Conservation (phyloP, 2,329 filamentous ascomycete species). For the Zymoseptoria brevis region DNA sequence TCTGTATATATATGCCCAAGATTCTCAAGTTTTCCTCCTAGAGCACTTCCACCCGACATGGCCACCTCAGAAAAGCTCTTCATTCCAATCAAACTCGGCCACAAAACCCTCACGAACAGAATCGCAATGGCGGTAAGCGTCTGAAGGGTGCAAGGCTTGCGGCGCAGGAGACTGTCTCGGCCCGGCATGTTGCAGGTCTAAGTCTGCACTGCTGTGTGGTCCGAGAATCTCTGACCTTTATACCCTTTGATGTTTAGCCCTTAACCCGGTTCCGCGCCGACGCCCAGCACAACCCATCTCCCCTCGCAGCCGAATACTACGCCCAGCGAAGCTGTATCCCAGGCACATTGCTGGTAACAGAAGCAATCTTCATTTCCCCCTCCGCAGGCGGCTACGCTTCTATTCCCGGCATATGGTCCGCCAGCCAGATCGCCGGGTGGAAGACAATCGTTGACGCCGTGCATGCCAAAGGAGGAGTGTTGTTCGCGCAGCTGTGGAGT, state of each 20-base stretch:
- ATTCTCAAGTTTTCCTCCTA: no score
- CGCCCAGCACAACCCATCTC: conserved; percentile 32
- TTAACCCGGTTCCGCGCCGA: conserved; percentile 35
- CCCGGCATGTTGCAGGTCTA: no score
- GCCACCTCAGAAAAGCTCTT: conserved; percentile 24
- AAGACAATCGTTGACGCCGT: conserved; percentile 53
- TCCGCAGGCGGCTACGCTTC: conserved; percentile 43
- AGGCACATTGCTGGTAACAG: conserved; percentile 52
- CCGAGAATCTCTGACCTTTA: no score
- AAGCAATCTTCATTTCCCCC: conserved; percentile 47
- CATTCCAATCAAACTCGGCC: conserved; percentile 37
- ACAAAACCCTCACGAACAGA: conserved; percentile 26
- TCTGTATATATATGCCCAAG: no score
- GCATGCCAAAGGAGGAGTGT: conserved; percentile 53
- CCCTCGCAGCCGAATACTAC: conserved; percentile 44
- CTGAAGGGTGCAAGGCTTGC: no score
- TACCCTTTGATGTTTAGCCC: no score
- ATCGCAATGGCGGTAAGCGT: no score
- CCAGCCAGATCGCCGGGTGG: conserved; percentile 54
- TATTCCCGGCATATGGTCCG: conserved; percentile 51
- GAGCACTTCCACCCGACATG: background rate
- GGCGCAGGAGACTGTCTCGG: no score
- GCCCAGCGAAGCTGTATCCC: conserved; percentile 44
- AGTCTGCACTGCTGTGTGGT: no score
- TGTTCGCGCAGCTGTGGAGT: conserved; percentile 56